Conservation (phyloP, 2,329 filamentous ascomycete species). For the Alternaria panax region DNA sequence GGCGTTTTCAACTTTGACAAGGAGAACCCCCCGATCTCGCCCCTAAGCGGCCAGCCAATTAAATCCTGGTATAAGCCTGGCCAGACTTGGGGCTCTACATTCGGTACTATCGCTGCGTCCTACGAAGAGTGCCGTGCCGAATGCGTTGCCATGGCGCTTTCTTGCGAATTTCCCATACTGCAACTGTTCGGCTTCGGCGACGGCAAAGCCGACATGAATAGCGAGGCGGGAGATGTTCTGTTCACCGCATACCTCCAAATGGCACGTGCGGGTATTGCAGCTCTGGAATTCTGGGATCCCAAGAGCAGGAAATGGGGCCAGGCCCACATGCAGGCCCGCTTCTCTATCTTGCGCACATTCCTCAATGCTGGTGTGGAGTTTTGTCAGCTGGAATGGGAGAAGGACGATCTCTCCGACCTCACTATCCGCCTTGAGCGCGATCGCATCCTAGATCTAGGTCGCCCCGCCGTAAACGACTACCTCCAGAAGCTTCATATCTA, state of each 20-base stretch:
- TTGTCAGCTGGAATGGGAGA: constrained; percentile 78
- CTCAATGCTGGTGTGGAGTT: constrained; percentile 86
- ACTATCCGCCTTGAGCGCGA: constrained; percentile 82
- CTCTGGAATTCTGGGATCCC: constrained; percentile 94
- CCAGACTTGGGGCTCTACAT: constrained; percentile 93
- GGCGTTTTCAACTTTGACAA: constrained; percentile 90
- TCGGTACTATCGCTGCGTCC: constrained; percentile 83
- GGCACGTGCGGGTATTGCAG: constrained; percentile 88
- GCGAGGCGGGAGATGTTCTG: constrained; percentile 83
- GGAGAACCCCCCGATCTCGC: constrained; percentile 80
- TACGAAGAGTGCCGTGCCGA: constrained; percentile 97
- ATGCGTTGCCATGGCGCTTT: constrained; percentile 88
- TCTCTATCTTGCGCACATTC: constrained; percentile 85
- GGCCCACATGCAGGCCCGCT: constrained; percentile 84
- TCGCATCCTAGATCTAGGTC: constrained; percentile 84
- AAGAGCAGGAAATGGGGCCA: constrained; percentile 92
- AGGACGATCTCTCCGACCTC: constrained; percentile 79
- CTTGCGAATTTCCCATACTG: constrained; percentile 87
- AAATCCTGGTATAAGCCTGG: constrained; percentile 92
- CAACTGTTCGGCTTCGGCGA: constrained; percentile 92
- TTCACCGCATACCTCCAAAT: constrained; percentile 90
- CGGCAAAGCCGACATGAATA: constrained; percentile 73
- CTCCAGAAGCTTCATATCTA: constrained; percentile 92
- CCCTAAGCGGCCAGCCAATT: constrained; percentile 78
- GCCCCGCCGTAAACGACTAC: constrained; percentile 83